Evolutionary conservation across 2,329 filamentous ascomycete genomes (phyloP).

Genomic region (Aspergillus uvarum): DNA sequence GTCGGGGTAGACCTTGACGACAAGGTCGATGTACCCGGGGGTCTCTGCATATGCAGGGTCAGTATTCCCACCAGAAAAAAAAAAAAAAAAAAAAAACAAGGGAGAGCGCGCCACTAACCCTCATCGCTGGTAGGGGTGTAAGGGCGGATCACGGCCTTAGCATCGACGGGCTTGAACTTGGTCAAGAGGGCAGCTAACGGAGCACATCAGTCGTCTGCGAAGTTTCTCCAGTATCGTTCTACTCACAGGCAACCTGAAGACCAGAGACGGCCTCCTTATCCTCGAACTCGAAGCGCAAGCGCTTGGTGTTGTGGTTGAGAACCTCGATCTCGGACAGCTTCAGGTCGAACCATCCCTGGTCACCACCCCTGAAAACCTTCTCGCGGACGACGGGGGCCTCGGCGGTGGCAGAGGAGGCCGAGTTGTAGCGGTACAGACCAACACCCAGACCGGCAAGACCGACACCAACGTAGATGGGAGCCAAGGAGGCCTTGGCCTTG

Average conservation of each 20-base stretch:
- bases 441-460: slow-evolving; percentile 49
- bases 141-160: slow-evolving; percentile 83
- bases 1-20: slow-evolving; percentile 87
- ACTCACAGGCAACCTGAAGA: slow-evolving; percentile 70
- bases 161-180: slow-evolving; percentile 81
- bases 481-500: slow-evolving; percentile 56
- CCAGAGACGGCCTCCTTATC: slow-evolving; percentile 83
- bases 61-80: background rate
- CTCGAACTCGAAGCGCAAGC: slow-evolving; percentile 81
- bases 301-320: slow-evolving; percentile 94
- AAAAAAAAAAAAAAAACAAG: background rate
- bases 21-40: slow-evolving; percentile 78
- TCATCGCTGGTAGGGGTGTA: slow-evolving; percentile 93
- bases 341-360: slow-evolving; percentile 84
- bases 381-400: slow-evolving; percentile 38
- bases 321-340: slow-evolving; percentile 74
- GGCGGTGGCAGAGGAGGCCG: slow-evolving; percentile 29
- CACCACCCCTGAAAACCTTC: slow-evolving; percentile 73
- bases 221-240: background rate
- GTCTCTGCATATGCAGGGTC: slow-evolving; percentile 53
- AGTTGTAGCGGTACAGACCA: slow-evolving; percentile 56
- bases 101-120: slow-evolving; percentile 48
- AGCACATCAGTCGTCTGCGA: slow-evolving; percentile 8
- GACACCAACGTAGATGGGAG: slow-evolving; percentile 54
- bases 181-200: slow-evolving; percentile 73